phyloP scores from a whole-genome alignment of 2,329 filamentous ascomycete genomes.

The Camptophora hylomeconis region DNA sequence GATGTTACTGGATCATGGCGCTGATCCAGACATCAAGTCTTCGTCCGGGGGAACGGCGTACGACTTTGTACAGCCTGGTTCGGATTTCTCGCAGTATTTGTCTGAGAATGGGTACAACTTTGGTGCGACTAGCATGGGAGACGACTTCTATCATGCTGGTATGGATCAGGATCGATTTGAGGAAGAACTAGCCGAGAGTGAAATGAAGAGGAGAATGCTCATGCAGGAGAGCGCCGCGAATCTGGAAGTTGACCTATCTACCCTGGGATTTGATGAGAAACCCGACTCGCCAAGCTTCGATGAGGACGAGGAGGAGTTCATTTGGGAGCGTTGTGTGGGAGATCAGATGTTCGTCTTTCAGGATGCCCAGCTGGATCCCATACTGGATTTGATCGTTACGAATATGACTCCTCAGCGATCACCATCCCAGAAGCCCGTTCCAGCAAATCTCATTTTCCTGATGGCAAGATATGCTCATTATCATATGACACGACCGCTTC shows the following conservation, averaged over 20 bases:
- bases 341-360: slow-evolving; percentile 99
- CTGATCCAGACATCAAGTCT: slow-evolving; percentile 91
- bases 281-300: slow-evolving; percentile 68
- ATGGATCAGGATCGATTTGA: slow-evolving; percentile 90
- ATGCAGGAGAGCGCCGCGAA: slow-evolving; percentile 99
- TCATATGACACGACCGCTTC: slow-evolving; percentile 73
- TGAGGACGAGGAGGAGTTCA: slow-evolving; percentile 81
- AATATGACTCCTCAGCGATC: slow-evolving; percentile 96
- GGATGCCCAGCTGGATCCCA: slow-evolving; percentile 78
- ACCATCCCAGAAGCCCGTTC: slow-evolving; percentile 92
- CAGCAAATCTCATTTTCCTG: slow-evolving; percentile 91
- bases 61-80: slow-evolving; percentile 89
- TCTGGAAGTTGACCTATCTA: slow-evolving; percentile 88
- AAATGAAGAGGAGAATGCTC: slow-evolving; percentile 81
- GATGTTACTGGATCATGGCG: slow-evolving; percentile 77
- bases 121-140: slow-evolving; percentile 41
- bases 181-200: slow-evolving; percentile 92
- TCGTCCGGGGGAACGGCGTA: slow-evolving; percentile 87
- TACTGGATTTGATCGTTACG: slow-evolving; percentile 90
- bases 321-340: slow-evolving; percentile 86
- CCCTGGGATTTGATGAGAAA: slow-evolving; percentile 88
- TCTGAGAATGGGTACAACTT: slow-evolving; percentile 77
- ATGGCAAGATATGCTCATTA: slow-evolving; percentile 95
- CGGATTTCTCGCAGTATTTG: slow-evolving; percentile 90
- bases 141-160: slow-evolving; percentile 81